Conservation (phyloP, 768 basidiomycete genomes). For the Amanita brunnescens region DNA sequence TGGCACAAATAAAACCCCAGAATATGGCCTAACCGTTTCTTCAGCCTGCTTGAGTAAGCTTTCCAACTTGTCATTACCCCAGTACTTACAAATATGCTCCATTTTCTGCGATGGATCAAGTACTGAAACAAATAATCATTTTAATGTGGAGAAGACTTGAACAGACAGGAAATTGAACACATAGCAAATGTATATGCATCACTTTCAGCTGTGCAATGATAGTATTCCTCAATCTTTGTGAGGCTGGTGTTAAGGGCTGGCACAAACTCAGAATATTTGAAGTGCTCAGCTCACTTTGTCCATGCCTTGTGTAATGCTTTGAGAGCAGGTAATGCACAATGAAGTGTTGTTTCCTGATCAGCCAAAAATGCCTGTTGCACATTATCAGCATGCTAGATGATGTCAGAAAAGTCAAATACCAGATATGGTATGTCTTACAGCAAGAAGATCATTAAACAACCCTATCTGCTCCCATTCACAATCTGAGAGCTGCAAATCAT, state of each 20-base stretch:
- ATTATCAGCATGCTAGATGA: conserved; percentile 19
- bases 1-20: not conserved
- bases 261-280: conserved; percentile 14
- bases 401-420: not conserved
- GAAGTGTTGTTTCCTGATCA: conserved; percentile 19
- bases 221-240: conserved; percentile 22
- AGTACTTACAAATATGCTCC: not conserved
- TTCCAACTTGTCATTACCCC: not conserved
- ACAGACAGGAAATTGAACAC: too few relatives aligned
- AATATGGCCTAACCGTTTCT: not conserved
- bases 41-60: not conserved
- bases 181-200: conserved; percentile 24
- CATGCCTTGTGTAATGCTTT: conserved; percentile 22
- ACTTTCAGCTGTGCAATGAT: conserved; percentile 18
- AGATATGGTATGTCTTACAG: conserved; percentile 6
- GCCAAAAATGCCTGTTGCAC: conserved; percentile 26
- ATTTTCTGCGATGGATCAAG: not conserved
- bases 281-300: conserved; percentile 8
- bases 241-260: conserved; percentile 17
- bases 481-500: conserved; percentile 11
- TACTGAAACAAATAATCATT: not conserved
- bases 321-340: conserved; percentile 23
- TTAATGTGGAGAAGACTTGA: not conserved
- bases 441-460: conserved; percentile 13
- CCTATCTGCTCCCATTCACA: conserved; percentile 19